phyloP scores from a whole-genome alignment of 108 stramenopile species.

The Cyclotella sp. region DNA sequence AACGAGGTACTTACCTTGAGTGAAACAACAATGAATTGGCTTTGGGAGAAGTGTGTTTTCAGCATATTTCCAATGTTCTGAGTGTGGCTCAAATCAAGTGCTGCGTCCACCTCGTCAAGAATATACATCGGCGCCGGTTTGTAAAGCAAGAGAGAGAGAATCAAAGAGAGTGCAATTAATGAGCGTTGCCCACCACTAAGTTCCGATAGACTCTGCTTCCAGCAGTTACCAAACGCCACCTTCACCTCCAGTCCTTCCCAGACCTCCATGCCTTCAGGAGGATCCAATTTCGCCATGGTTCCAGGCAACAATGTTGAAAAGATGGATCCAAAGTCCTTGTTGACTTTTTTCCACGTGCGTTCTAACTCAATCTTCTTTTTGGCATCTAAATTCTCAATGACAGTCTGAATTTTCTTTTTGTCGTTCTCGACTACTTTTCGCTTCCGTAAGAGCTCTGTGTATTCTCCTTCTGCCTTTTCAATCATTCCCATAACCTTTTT shows the following conservation, averaged over 20 bases:
- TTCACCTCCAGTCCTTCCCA: conserved; percentile 98
- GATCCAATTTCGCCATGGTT: conserved; percentile 94
- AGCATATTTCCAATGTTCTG: conserved; percentile 99
- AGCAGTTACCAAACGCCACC: conserved; percentile 95
- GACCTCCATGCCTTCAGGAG: conserved; percentile 92
- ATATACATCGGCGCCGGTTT: conserved; percentile 99
- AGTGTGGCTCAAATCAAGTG: conserved; percentile 98
- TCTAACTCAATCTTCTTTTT: conserved; percentile 96
- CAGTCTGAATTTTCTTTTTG: conserved; percentile 96
- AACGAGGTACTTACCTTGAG: conserved; percentile 81
- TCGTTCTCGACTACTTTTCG: conserved; percentile 98
- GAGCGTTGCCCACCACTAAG: conserved; percentile 98
- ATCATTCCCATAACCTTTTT: conserved; percentile 99
- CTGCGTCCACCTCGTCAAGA: conserved; percentile 98
- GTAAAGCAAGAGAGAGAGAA: conserved; percentile 95
- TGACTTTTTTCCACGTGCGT: conserved; percentile 96
- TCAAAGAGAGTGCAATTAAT: conserved; percentile 96
- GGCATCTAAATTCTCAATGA: conserved; percentile 96
- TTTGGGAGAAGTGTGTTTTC: conserved; percentile 97
- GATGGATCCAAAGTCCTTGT: conserved; percentile 98
- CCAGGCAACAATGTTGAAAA: conserved; percentile 98
- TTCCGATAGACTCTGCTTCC: conserved; percentile 99
- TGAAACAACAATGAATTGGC: conserved; percentile 99
- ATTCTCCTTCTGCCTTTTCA: conserved; percentile 98
- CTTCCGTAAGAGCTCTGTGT: conserved; percentile 95